Conservation (phyloP, 257 asterid species). For the Scutellaria galericulata region DNA sequence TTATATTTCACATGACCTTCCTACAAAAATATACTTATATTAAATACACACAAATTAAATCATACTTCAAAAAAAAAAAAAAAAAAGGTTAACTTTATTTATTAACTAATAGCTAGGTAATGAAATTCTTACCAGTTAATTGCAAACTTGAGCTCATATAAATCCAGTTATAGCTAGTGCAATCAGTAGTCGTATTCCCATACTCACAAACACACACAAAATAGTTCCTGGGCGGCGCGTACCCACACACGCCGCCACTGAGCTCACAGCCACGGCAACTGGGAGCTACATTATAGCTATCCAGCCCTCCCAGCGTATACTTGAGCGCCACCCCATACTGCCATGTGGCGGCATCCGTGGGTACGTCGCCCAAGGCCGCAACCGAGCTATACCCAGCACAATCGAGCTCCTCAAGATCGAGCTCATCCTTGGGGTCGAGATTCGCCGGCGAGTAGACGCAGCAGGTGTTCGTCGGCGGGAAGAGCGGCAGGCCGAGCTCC, state of each 20-base stretch:
- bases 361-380: slow-evolving; percentile 35
- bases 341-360: slow-evolving; percentile 38
- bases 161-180: slow-evolving; percentile 37
- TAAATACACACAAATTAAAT: background rate
- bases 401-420: slow-evolving; percentile 21
- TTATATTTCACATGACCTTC: too few relatives aligned
- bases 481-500: slow-evolving; percentile 35
- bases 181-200: slow-evolving; percentile 41
- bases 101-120: too few relatives aligned
- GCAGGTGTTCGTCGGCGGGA: slow-evolving; percentile 35
- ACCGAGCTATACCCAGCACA: slow-evolving; percentile 41
- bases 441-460: slow-evolving; percentile 49
- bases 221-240: slow-evolving; percentile 37
- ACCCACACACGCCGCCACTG: slow-evolving; percentile 47
- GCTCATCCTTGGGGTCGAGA: slow-evolving; percentile 33
- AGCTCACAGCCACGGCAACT: slow-evolving; percentile 36
- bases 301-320: slow-evolving; percentile 42
- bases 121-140: slow-evolving; percentile 11
- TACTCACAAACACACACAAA: slow-evolving; percentile 37
- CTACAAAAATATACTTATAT: too few relatives aligned
- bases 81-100: too few relatives aligned
- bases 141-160: slow-evolving; percentile 18
- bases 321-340: slow-evolving; percentile 40
- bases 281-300: slow-evolving; percentile 27
- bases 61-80: background rate